These are phyloP conservation scores for Quercus phellos DNA, from an alignment of 331 rosid species.

Conservation along the genomic window DNA sequence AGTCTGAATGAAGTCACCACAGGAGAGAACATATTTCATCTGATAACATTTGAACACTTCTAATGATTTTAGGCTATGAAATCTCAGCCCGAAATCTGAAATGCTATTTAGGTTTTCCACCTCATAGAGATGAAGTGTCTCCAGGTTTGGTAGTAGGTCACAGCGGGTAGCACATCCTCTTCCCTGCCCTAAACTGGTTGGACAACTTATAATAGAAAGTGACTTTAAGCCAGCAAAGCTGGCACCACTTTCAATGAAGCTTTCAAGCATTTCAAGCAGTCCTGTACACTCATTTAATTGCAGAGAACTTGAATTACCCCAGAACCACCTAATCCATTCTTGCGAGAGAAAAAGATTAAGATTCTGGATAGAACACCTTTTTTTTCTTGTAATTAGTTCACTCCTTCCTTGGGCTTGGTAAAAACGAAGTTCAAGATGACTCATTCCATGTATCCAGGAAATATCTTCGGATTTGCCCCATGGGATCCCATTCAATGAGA, in stretches of 20 bases:
- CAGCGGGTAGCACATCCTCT: constrained; percentile 11
- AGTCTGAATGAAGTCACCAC: background rate
- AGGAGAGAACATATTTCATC: too few relatives aligned
- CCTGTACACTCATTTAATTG: background rate
- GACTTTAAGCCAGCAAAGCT: background rate
- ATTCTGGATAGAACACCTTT: background rate
- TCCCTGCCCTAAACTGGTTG: background rate
- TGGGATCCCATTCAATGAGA: too few relatives aligned
- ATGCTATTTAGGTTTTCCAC: background rate
- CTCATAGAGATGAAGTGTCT: constrained; percentile 5
- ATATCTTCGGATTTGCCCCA: too few relatives aligned
- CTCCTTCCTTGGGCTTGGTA: background rate
- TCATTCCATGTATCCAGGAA: background rate
- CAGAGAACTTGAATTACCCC: background rate
- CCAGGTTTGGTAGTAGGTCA: constrained; percentile 13
- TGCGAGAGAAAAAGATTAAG: constrained; percentile 10
- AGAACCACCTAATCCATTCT: background rate
- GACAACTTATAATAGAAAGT: background rate
- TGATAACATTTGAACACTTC: fast-evolving
- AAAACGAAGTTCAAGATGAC: background rate
- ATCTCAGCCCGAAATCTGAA: background rate
- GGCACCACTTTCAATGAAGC: background rate
- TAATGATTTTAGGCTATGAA: too few relatives aligned
- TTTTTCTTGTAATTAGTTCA: too few relatives aligned
- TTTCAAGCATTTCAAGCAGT: background rate